Evolutionary conservation across 2,329 filamentous ascomycete species (phyloP).

Genomic region (Aspergillus vadensis): DNA sequence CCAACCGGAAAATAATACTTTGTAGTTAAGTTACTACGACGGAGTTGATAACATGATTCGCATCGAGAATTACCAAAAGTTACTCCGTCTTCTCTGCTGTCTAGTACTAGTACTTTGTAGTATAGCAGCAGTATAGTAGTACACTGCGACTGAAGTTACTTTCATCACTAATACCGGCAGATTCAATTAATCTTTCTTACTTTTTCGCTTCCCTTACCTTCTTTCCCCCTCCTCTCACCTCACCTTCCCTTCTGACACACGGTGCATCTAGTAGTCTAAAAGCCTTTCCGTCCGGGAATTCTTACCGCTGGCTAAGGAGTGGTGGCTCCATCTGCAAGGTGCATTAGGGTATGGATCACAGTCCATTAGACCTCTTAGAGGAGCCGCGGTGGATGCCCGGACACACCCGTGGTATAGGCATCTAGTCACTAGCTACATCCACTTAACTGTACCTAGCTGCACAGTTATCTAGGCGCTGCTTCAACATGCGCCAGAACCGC

Average conservation of each 20-base stretch:
- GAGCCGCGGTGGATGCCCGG: conserved; percentile 1
- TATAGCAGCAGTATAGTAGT: too few species aligned
- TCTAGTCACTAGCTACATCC: neutral
- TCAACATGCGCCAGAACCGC: neutral
- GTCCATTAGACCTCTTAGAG: neutral
- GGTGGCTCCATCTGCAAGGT: conserved; percentile 2
- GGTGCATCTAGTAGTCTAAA: neutral
- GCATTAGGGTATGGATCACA: conserved; percentile 2
- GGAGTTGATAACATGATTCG: too few species aligned
- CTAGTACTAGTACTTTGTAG: too few species aligned
- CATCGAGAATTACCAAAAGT: too few species aligned
- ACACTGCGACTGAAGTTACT: too few species aligned
- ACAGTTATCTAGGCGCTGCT: conserved; percentile 4
- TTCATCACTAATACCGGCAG: too few species aligned
- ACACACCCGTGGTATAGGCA: conserved; percentile 2
- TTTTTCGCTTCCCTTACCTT: neutral
- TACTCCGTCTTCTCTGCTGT: too few species aligned
- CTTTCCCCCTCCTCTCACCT: neutral
- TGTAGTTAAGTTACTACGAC: too few species aligned
- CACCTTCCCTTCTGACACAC: neutral
- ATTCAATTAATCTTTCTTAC: neutral
- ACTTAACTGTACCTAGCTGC: neutral
- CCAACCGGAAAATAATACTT: neutral
- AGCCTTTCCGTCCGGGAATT: neutral
- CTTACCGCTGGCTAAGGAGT: neutral